Conservation (phyloP, 306 rosid species). For the Vigna nakashimae region DNA sequence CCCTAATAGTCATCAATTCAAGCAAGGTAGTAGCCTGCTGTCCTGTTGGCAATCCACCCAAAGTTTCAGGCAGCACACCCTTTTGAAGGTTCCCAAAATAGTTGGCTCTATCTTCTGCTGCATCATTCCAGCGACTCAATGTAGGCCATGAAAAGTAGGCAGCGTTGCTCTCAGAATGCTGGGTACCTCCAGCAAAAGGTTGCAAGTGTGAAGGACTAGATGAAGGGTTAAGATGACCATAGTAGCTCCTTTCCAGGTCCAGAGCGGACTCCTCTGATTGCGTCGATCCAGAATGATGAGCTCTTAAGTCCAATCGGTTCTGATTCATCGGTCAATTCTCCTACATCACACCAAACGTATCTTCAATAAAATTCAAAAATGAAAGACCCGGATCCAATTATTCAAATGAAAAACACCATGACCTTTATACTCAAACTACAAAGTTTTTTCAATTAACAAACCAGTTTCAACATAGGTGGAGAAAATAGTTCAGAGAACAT, state of each 20-base stretch:
- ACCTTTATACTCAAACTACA: slow-evolving; percentile 39
- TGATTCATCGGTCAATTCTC: slow-evolving; percentile 82
- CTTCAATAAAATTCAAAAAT: slow-evolving; percentile 29
- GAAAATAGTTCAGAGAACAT: slow-evolving; percentile 19
- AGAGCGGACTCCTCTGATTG: slow-evolving; percentile 87
- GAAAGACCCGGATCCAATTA: slow-evolving; percentile 29
- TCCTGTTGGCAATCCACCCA: slow-evolving; percentile 88
- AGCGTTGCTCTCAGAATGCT: slow-evolving; percentile 90
- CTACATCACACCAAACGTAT: slow-evolving; percentile 50
- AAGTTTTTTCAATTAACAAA: slow-evolving; percentile 34
- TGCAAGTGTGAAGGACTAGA: slow-evolving; percentile 79
- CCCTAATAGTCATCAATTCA: slow-evolving; percentile 98
- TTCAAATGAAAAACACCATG: slow-evolving; percentile 27
- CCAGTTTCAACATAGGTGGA: slow-evolving; percentile 25
- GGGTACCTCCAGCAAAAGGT: slow-evolving; percentile 79
- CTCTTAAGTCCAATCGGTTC: slow-evolving; percentile 64
- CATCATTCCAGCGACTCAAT: slow-evolving; percentile 81
- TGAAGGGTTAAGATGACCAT: slow-evolving; percentile 68
- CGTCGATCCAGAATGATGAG: slow-evolving; percentile 79
- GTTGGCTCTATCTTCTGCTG: slow-evolving; percentile 92
- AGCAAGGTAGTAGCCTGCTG: slow-evolving; percentile 97
- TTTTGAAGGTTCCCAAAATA: slow-evolving; percentile 94
- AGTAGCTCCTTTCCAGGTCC: slow-evolving; percentile 81
- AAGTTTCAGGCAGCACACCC: slow-evolving; percentile 92
- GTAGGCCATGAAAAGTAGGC: slow-evolving; percentile 99